Percentiles rank a stretch among this genome's conserved stretches.
These are phyloP conservation scores for Balakata baccata DNA, from an alignment of 345 rosid species.

Conservation along the genomic window DNA sequence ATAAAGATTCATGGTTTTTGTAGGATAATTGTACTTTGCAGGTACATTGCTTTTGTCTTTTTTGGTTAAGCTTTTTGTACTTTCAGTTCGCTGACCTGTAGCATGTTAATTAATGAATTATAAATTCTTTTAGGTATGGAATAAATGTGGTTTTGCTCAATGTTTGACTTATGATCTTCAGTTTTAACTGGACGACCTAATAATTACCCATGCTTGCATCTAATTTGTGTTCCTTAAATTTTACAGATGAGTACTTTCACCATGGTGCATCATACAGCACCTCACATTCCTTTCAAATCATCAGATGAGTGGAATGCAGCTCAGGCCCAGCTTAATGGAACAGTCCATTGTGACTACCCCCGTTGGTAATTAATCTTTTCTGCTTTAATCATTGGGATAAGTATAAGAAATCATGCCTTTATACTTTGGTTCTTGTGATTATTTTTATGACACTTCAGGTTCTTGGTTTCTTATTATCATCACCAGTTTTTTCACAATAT, in stretches of 20 bases:
- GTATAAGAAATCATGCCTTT: not conserved
- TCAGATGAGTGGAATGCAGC: conserved; percentile 81
- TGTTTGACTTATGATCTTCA: no score
- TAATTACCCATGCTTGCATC: not conserved
- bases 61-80: no score
- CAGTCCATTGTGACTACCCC: conserved; percentile 91
- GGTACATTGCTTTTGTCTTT: no score
- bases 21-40: no score
- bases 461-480: no score
- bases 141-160: no score
- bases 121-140: no score
- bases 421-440: not conserved
- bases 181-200: no score
- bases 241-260: conserved; percentile 96
- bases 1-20: no score
- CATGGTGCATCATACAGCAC: conserved; percentile 97
- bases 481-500: no score
- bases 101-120: no score
- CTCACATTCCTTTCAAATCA: conserved; percentile 83
- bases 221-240: conserved; percentile 9
- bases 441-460: not conserved
- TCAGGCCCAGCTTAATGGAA: conserved; percentile 88
- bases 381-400: not conserved
- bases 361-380: conserved; percentile 46
- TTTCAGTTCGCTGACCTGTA: no score